phyloP scores from a whole-genome alignment of 257 asterid species.

The Scutellaria barbata region DNA sequence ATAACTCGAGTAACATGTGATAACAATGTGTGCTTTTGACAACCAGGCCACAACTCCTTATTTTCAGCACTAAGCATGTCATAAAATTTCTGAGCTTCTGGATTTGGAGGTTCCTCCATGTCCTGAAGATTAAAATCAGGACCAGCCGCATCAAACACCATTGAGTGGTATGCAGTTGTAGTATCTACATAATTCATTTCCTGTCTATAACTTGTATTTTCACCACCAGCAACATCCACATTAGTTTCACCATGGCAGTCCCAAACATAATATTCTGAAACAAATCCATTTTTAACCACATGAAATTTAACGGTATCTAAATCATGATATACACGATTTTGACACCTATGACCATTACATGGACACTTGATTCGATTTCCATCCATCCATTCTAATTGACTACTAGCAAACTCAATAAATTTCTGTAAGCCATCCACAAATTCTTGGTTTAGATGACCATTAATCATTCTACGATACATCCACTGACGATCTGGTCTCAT shows the following conservation, averaged over 20 bases:
- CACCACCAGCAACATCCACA: background rate
- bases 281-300: background rate
- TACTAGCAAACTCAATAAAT: conserved; percentile 1
- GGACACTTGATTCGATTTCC: conserved; percentile 6
- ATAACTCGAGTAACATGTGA: background rate
- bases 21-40: background rate
- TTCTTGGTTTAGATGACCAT: background rate
- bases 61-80: background rate
- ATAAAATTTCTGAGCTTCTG: background rate
- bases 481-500: conserved; percentile 1
- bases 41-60: background rate
- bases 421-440: background rate
- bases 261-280: background rate
- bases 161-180: too few species aligned
- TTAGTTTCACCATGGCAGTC: background rate
- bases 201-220: too few species aligned
- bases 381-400: background rate
- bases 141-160: background rate
- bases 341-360: background rate
- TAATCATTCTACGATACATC: background rate
- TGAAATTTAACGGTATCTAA: background rate
- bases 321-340: conserved; percentile 3
- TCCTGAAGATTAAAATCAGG: background rate
- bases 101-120: background rate
- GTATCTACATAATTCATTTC: too few species aligned